Percentiles rank a stretch among this genome's conserved stretches.
Evolutionary conservation across 2,329 filamentous ascomycete species (phyloP).

Genomic region (Dactylella cylindrospora): DNA sequence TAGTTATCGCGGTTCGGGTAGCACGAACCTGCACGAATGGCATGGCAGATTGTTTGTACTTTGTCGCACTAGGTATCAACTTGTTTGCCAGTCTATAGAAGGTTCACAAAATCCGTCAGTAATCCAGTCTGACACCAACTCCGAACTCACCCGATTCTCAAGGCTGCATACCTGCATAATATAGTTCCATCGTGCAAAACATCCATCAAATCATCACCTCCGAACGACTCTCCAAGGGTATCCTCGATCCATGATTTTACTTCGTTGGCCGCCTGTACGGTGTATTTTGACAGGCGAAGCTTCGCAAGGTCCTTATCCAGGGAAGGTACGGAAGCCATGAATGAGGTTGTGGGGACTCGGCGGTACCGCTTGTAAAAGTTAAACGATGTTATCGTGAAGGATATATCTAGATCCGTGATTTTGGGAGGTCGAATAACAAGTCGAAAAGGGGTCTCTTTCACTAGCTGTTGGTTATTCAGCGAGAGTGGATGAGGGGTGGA

Average conservation of each 20-base stretch:
- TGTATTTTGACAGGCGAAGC: constrained; percentile 89
- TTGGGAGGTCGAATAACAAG: not conserved
- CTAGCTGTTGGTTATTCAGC: not conserved
- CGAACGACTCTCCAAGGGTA: constrained; percentile 71
- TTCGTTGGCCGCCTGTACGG: constrained; percentile 84
- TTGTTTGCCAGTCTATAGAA: constrained; percentile 28
- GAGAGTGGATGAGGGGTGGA: constrained; percentile 1
- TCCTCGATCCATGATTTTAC: constrained; percentile 82
- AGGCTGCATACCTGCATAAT: constrained; percentile 74
- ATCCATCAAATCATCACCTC: constrained; percentile 71
- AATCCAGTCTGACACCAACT: not conserved
- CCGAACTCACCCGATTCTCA: constrained; percentile 6
- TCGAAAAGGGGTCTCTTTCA: not conserved
- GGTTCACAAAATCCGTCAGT: not conserved
- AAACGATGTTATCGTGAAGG: constrained; percentile 23
- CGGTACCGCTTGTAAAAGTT: constrained; percentile 21
- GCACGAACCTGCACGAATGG: constrained; percentile 78
- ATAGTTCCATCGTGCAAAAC: constrained; percentile 86
- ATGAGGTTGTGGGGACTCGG: constrained; percentile 6
- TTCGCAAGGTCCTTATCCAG: constrained; percentile 94
- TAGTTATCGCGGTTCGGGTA: not conserved
- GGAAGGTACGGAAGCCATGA: constrained; percentile 89
- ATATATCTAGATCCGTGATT: not conserved
- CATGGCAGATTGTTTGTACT: constrained; percentile 87
- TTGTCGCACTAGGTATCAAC: constrained; percentile 14